These are phyloP conservation scores for Globisporangium middletonii DNA, from an alignment of 352 stramenopile species.

Conservation along the genomic window DNA sequence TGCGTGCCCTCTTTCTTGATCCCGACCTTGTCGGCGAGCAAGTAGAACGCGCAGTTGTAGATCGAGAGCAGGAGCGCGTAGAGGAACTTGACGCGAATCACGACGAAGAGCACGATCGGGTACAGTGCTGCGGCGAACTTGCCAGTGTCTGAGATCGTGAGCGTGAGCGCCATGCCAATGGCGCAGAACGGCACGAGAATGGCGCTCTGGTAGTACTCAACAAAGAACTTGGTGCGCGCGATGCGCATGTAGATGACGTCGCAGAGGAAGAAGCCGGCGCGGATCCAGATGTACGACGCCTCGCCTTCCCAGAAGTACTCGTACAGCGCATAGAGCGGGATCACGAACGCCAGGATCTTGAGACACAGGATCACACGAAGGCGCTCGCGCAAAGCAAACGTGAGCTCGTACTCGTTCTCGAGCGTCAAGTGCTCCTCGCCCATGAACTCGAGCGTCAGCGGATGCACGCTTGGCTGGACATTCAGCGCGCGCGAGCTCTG, in stretches of 20 bases:
- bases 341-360: slow-evolving; percentile 65
- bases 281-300: slow-evolving; percentile 56
- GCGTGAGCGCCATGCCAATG: slow-evolving; percentile 68
- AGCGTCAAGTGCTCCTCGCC: slow-evolving; percentile 74
- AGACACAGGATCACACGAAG: slow-evolving; percentile 60
- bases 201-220: slow-evolving; percentile 66
- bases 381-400: slow-evolving; percentile 65
- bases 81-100: slow-evolving; percentile 82
- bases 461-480: slow-evolving; percentile 64
- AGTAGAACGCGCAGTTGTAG: slow-evolving; percentile 79
- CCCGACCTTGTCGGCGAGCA: slow-evolving; percentile 49
- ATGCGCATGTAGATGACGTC: slow-evolving; percentile 70
- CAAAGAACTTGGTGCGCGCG: slow-evolving; percentile 57
- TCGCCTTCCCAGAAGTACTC: slow-evolving; percentile 63
- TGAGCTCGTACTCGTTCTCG: slow-evolving; percentile 70
- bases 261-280: slow-evolving; percentile 58
- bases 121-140: slow-evolving; percentile 81
- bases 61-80: slow-evolving; percentile 68
- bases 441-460: slow-evolving; percentile 81
- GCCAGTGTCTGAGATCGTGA: slow-evolving; percentile 79
- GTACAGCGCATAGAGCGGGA: slow-evolving; percentile 67
- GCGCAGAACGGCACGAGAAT: slow-evolving; percentile 69
- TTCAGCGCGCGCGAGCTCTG: slow-evolving; percentile 57
- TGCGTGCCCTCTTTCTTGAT: slow-evolving; percentile 27
- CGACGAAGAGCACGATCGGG: slow-evolving; percentile 72